Evolutionary conservation across 1,284 basidiomycete species (phyloP), one percentile per base, ranked within the genome.

Genomic region (Moniliophthora roreri): DNA sequence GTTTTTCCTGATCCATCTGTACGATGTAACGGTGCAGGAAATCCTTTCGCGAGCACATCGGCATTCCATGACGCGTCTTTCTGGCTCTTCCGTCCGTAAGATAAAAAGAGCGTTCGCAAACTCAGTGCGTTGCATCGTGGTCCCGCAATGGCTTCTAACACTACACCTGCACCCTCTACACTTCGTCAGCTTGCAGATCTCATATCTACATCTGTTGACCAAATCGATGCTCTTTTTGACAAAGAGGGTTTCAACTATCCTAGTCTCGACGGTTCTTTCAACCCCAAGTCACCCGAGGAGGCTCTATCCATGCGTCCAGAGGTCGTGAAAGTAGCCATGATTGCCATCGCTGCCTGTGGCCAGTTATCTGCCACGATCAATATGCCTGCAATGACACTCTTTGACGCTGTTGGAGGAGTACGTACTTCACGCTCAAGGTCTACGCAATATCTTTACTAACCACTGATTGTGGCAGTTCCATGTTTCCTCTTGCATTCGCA

Each of bases 321-420:
- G 8, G 53, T 67, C 10, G 44, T 55, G 13, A 42, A 55, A 0
- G 57, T 59, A 4, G 55, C 55, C 6, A 50, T 46, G n/a, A 51
- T 66, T 11, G 63, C 67, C 11, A 57, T 66, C 32, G 62, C 69
- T 1, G 70, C 71, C 0, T 63, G 67, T 1, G 47, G 60, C 1
- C 70, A 72, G 54, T 56, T 72, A 3, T 60, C 53, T 5, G 66
- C 65, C 2, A 61, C 61, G 2, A 59, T 69, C n/a, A 58, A 60
- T 32, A 53, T 56, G 10, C 64, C 69, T 0, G 55, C 58, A 1
- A 37, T 56, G 16, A 59, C 64, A 4, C 6, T 69, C 6, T 50
- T 58, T 4, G 59, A 61, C 46, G 28, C 51, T 21, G 50, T 55
- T 42, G 16, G 55, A 42, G 53, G 59, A 51, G 63, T 62, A 47